These are phyloP conservation scores for Lepidium africanum DNA, from an alignment of 345 rosid genomes.

Conservation along the genomic window DNA sequence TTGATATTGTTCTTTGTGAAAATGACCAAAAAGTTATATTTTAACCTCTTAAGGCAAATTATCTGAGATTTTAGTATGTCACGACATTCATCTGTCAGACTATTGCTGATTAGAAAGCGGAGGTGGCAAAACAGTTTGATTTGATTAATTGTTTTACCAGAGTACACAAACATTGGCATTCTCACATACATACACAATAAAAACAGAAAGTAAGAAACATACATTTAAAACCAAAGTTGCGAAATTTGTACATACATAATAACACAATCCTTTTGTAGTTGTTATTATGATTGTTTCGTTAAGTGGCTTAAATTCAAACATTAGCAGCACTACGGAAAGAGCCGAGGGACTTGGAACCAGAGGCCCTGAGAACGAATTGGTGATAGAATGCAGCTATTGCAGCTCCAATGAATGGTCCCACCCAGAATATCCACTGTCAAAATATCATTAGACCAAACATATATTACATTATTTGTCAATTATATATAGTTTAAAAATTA, in stretches of 20 bases:
- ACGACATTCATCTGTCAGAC: background rate
- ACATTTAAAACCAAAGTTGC: slow-evolving; percentile 3
- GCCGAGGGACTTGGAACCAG: slow-evolving; percentile 68
- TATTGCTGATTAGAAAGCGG: background rate
- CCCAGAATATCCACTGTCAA: slow-evolving; percentile 68
- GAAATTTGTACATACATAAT: slow-evolving; percentile 8
- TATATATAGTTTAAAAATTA: no score
- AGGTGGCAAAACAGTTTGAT: slow-evolving; percentile 21
- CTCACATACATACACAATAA: slow-evolving; percentile 3
- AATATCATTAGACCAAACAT: background rate
- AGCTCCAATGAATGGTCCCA: slow-evolving; percentile 65
- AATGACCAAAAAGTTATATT: no score
- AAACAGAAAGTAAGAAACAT: background rate
- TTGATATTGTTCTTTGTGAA: no score
- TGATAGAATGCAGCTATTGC: slow-evolving; percentile 57
- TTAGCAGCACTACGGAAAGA: slow-evolving; percentile 76
- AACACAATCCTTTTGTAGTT: slow-evolving; percentile 11
- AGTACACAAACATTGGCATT: slow-evolving; percentile 7
- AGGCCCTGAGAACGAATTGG: slow-evolving; percentile 66
- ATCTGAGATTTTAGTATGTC: background rate
- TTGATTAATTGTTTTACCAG: slow-evolving; percentile 14
- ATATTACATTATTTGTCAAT: background rate
- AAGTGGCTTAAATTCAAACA: slow-evolving; percentile 20
- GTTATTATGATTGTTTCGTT: background rate
- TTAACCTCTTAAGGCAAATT: background rate